Percentiles rank a stretch among this genome's conserved stretches.
Evolutionary conservation across 768 basidiomycete species (phyloP).

Genomic region (Trametopsis cervina): DNA sequence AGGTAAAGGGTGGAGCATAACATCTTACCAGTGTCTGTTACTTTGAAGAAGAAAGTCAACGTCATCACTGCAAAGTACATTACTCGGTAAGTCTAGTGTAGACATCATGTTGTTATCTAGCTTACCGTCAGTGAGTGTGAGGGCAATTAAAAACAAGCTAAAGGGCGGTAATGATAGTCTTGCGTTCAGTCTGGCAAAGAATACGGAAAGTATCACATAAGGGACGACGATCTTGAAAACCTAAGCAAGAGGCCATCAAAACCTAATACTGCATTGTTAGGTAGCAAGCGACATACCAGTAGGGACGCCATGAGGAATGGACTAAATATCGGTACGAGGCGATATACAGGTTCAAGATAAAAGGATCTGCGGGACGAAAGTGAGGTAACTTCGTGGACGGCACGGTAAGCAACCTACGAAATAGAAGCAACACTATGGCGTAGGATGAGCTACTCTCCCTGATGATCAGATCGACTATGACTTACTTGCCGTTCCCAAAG

Average conservation of each 20-base stretch:
- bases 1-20: background rate
- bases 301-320: conserved; percentile 79
- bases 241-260: conserved; percentile 25
- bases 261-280: background rate
- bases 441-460: too few relatives aligned
- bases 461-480: background rate
- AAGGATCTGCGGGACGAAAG: conserved; percentile 45
- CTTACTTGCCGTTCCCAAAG: conserved; percentile 66
- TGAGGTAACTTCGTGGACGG: background rate
- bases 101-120: background rate
- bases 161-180: conserved; percentile 67
- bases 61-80: conserved; percentile 55
- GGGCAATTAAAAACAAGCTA: conserved; percentile 70
- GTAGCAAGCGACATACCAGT: conserved; percentile 35
- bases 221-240: conserved; percentile 80
- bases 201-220: conserved; percentile 67
- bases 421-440: conserved; percentile 79
- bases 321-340: conserved; percentile 77
- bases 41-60: conserved; percentile 75
- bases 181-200: conserved; percentile 63
- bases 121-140: conserved; percentile 66
- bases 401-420: conserved; percentile 41
- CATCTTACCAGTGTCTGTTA: conserved; percentile 63
- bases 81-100: background rate
- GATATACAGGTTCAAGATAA: conserved; percentile 84